Conservation (phyloP, 2,329 filamentous ascomycete genomes). For the Beauveria bassiana region DNA sequence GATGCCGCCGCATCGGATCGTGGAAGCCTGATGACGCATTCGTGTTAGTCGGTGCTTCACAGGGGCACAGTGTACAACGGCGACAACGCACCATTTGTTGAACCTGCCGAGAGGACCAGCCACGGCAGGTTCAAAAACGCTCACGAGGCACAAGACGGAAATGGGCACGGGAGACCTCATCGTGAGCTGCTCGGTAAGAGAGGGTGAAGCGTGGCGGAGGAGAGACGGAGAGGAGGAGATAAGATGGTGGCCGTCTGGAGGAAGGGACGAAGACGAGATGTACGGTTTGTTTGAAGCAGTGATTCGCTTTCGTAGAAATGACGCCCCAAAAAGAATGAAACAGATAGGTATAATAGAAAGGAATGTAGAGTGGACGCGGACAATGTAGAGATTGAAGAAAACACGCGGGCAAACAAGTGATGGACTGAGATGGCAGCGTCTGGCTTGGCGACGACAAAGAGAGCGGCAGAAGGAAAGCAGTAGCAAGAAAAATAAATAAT, state of each 20-base stretch:
- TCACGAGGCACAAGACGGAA: constrained; percentile 21
- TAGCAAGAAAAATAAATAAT: background rate
- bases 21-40: background rate
- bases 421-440: too few relatives aligned
- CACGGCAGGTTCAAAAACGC: constrained; percentile 22
- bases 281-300: background rate
- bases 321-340: too few relatives aligned
- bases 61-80: background rate
- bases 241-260: background rate
- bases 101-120: constrained; percentile 29
- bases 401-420: too few relatives aligned
- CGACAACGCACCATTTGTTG: constrained; percentile 19
- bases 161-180: constrained; percentile 17
- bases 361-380: too few relatives aligned
- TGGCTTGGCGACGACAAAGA: too few relatives aligned
- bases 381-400: too few relatives aligned
- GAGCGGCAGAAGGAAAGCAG: background rate
- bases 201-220: background rate
- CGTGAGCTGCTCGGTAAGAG: background rate
- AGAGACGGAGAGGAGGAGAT: background rate
- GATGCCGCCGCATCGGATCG: background rate
- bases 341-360: too few relatives aligned
- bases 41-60: background rate
- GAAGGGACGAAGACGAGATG: too few relatives aligned
- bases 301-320: background rate